Evolutionary conservation across 75 land plant genomes (phyloP), one percentile per base, ranked within the genome.

Genomic region (Pinus tabuliformis): DNA sequence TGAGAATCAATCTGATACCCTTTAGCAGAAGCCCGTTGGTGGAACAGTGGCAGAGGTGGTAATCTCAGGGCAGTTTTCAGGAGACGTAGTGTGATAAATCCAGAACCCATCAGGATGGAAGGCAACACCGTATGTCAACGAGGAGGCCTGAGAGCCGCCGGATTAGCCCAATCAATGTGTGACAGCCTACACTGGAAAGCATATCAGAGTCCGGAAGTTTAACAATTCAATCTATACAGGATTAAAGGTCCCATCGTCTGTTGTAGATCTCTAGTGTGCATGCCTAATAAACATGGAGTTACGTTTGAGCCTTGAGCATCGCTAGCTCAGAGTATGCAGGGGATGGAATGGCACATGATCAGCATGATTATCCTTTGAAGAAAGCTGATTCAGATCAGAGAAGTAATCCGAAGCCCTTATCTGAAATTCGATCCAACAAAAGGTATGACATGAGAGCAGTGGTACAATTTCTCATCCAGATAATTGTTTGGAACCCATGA

Each of bases 181-280:
- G 74, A 58, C n/a, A 14, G 22, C 74, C 74, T 54, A 28, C 59
- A 24, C 58, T 73, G 74, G 58, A 73, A 4, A 73, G 58, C 58
- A 54, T 73, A 24, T 73, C 74, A 49, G 74, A 73, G 74, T 17
- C 58, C 24, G 58, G 36, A 39, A 17, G 12, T 18, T 5, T 6
- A 66, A 66, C 36, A 2, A 15, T 45, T 37, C 37, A 8, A 39
- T 17, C 39, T 63, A 36, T 30, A 18, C 39, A 63, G 18, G 30
- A 63, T 63, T 63, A 63, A 18, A 63, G 37, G 66, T 16, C 18
- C 30, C 37, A 37, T 8, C 39, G 20, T 45, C 37, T 66, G 21
- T 42, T 42, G 49, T 6, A 42, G 49, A 42, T 42, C 49, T 42
- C 6, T 5, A 6, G 5, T 5, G 49, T 42, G 49, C n/a, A n/a